Conservation (phyloP, 805 yeast genomes). For the Ogataea trehalophila region DNA sequence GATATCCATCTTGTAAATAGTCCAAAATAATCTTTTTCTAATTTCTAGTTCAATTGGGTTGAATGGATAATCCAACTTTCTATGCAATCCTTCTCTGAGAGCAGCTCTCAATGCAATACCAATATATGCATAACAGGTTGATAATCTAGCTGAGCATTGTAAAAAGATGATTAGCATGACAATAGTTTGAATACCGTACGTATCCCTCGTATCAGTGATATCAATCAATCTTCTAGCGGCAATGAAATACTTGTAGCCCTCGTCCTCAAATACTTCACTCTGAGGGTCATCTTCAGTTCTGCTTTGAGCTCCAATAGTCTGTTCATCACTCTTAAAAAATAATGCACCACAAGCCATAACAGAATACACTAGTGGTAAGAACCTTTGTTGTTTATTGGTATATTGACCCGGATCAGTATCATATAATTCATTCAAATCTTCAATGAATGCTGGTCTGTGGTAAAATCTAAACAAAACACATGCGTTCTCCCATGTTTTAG, state of each 20-base stretch:
- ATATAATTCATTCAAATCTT: constrained; percentile 70
- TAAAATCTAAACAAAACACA: constrained; percentile 82
- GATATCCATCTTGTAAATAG: constrained; percentile 85
- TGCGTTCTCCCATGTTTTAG: constrained; percentile 79
- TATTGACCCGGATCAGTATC: constrained; percentile 69
- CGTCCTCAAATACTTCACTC: constrained; percentile 52
- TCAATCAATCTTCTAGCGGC: constrained; percentile 79
- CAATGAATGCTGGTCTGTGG: constrained; percentile 75
- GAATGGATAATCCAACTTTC: constrained; percentile 58
- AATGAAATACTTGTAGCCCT: constrained; percentile 73
- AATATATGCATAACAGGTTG: constrained; percentile 84
- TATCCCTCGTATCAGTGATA: constrained; percentile 78
- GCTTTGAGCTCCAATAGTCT: constrained; percentile 22
- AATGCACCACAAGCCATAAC: constrained; percentile 88
- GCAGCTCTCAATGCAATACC: constrained; percentile 86
- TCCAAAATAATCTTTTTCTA: constrained; percentile 81
- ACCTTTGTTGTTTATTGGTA: constrained; percentile 67
- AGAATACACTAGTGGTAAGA: constrained; percentile 75
- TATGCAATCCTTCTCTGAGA: constrained; percentile 74
- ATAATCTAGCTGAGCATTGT: constrained; percentile 82
- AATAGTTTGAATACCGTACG: constrained; percentile 77
- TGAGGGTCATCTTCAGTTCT: constrained; percentile 25
- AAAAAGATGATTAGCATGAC: constrained; percentile 81
- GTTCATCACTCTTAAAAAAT: constrained; percentile 51
- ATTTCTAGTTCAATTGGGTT: constrained; percentile 81